These are phyloP conservation scores for Monocercomonoides exilis DNA, from an alignment of 78 protist genomes.

Conservation along the genomic window DNA sequence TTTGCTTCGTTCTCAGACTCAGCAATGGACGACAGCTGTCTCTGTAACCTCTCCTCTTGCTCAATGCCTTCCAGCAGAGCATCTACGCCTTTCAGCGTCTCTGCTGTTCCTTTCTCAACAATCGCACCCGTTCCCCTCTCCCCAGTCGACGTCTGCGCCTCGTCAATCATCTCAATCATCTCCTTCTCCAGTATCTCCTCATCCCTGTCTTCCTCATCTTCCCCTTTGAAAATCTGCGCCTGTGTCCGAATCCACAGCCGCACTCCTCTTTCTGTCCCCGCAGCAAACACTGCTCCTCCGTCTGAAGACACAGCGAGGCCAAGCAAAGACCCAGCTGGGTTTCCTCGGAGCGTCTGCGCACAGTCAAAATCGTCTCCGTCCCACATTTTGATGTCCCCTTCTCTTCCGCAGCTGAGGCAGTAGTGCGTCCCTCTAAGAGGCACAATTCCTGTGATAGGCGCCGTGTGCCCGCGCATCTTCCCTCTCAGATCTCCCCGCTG, in stretches of 20 bases:
- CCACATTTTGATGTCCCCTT: conserved; percentile 20
- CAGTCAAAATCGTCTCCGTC: conserved; percentile 48
- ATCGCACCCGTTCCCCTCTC: conserved; percentile 34
- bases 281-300: background rate
- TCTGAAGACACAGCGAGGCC: conserved; percentile 32
- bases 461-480: conserved; percentile 82
- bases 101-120: background rate
- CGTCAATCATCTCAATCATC: background rate
- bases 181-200: conserved; percentile 39
- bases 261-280: conserved; percentile 57
- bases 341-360: conserved; percentile 52
- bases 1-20: background rate
- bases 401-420: conserved; percentile 65
- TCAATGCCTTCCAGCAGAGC: background rate
- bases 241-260: conserved; percentile 64
- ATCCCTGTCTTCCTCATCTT: conserved; percentile 50
- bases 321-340: conserved; percentile 61
- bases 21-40: background rate
- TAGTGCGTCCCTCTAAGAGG: conserved; percentile 82
- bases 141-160: conserved; percentile 53
- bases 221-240: conserved; percentile 68
- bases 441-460: conserved; percentile 55
- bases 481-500: conserved; percentile 86
- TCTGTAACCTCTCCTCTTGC: background rate
- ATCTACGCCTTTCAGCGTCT: conserved; percentile 26